A percentile compares a stretch with the other conserved stretches of the same genome.
Evolutionary conservation across 371 early-diverging fungal genomes (phyloP).

Genomic region (Choanephora cucurbitarum): DNA sequence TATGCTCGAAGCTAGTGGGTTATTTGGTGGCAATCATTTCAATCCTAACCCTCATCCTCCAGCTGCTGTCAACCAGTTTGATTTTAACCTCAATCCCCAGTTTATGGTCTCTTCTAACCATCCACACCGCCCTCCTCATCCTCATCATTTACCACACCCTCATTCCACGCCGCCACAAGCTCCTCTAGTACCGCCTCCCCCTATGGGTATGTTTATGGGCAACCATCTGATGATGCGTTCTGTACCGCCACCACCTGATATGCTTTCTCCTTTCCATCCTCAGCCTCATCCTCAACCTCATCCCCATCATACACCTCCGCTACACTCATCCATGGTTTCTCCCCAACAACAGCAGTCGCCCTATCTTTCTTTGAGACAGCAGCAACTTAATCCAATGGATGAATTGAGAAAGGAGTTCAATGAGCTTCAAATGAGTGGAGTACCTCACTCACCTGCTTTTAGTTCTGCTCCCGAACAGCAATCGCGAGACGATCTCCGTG

Average conservation of each 20-base stretch:
- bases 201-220: conserved; percentile 33
- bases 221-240: conserved; percentile 33
- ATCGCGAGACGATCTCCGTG: conserved; percentile 60
- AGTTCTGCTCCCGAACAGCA: conserved; percentile 12
- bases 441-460: too few species aligned
- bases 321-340: neutral
- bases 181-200: conserved; percentile 7
- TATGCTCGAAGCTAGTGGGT: conserved; percentile 51
- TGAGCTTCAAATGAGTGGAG: conserved; percentile 13
- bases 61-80: neutral
- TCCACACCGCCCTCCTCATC: conserved; percentile 6
- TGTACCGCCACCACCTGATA: conserved; percentile 17
- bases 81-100: conserved; percentile 14
- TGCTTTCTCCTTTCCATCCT: conserved; percentile 11
- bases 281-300: neutral
- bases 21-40: conserved; percentile 32
- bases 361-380: too few species aligned
- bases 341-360: conserved; percentile 3
- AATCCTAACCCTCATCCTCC: conserved; percentile 12
- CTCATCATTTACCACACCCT: conserved; percentile 13
- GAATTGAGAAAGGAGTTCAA: conserved; percentile 22
- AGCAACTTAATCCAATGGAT: conserved; percentile 11
- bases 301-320: conserved; percentile 6
- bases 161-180: conserved; percentile 15
- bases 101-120: neutral